A percentile compares a stretch with the other conserved stretches of the same genome.
These are phyloP conservation scores for Arabidopsis arenosa DNA, from an alignment of 345 rosid species.

Conservation along the genomic window DNA sequence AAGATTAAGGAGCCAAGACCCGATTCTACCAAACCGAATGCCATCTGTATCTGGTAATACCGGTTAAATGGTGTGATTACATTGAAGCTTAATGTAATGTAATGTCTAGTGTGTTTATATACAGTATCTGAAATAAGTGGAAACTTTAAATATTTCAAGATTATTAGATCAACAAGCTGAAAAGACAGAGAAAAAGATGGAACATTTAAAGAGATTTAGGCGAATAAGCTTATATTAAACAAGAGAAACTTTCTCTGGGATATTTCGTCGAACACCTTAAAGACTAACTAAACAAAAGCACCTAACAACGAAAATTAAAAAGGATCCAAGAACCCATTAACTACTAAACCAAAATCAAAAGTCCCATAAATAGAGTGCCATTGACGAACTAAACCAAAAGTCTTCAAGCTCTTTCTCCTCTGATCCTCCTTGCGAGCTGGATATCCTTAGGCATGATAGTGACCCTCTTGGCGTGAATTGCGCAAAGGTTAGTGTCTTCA, in stretches of 20 bases:
- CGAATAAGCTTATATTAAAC: conserved; percentile 6
- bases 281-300: not conserved
- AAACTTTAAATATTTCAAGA: not conserved
- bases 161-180: not conserved
- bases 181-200: not conserved
- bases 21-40: conserved; percentile 31
- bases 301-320: not conserved
- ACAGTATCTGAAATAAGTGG: not conserved
- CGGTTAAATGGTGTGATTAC: not conserved
- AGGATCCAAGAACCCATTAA: not conserved
- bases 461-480: conserved; percentile 62
- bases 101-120: not conserved
- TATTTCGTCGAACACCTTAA: conserved; percentile 28
- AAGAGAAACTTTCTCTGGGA: conserved; percentile 4
- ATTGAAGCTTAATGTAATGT: not conserved
- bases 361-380: not conserved
- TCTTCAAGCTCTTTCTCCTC: conserved; percentile 59
- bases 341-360: not conserved
- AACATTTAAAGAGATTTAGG: not conserved
- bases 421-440: conserved; percentile 59
- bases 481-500: conserved; percentile 59
- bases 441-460: conserved; percentile 66
- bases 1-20: conserved; percentile 43
- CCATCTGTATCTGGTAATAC: not conserved
- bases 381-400: not conserved